Evolutionary conservation across 768 basidiomycete species (phyloP).

Genomic region (Calvatia gigantea): DNA sequence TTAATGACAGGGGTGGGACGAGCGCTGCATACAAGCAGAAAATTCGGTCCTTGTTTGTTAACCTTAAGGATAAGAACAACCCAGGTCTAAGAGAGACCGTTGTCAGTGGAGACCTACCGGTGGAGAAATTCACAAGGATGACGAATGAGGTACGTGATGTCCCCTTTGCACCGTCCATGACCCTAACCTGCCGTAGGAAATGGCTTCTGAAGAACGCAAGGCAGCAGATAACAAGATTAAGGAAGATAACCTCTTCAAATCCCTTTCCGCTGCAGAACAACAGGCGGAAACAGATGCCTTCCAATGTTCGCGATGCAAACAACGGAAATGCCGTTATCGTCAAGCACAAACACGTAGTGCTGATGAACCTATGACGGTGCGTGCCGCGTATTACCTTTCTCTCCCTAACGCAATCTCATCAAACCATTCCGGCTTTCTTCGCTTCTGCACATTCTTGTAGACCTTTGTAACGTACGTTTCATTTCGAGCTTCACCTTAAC

Average conservation of each 20-base stretch:
- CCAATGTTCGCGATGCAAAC: conserved; percentile 94
- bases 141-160: conserved; percentile 59
- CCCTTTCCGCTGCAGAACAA: conserved; percentile 83
- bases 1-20: conserved; percentile 37
- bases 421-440: background rate
- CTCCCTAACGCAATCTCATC: background rate
- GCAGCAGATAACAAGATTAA: conserved; percentile 79
- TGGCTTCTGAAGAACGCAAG: conserved; percentile 92
- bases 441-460: conserved; percentile 29
- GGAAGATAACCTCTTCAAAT: conserved; percentile 85
- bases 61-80: conserved; percentile 95
- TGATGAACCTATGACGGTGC: conserved; percentile 97
- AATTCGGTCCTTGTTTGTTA: conserved; percentile 86
- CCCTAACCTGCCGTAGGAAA: conserved; percentile 56
- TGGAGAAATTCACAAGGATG: conserved; percentile 76
- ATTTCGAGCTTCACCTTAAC: background rate
- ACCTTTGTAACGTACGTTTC: conserved; percentile 83
- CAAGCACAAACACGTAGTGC: conserved; percentile 97
- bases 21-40: conserved; percentile 64
- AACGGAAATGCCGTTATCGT: conserved; percentile 88
- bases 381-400: conserved; percentile 23
- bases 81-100: conserved; percentile 81
- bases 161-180: background rate
- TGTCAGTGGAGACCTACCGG: conserved; percentile 74
- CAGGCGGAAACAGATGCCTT: conserved; percentile 97